Percentiles rank a stretch among this genome's conserved stretches.
These are phyloP conservation scores for Amanita subjunquillea DNA, from an alignment of 768 basidiomycete genomes.

Conservation along the genomic window DNA sequence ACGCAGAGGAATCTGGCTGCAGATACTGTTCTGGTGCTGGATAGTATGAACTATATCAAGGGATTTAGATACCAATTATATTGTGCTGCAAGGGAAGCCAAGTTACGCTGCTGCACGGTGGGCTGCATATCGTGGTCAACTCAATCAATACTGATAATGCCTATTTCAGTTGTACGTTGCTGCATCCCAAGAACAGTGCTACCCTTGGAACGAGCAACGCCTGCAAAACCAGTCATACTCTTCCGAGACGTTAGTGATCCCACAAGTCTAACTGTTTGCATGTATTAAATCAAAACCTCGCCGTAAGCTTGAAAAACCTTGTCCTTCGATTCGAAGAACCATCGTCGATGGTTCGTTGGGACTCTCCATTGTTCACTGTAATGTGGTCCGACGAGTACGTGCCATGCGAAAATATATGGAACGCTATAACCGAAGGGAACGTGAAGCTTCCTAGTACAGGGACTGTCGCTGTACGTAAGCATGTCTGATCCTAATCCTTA, in stretches of 20 bases:
- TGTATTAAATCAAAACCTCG: not conserved
- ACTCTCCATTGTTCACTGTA: conserved; percentile 87
- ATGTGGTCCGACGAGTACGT: conserved; percentile 61
- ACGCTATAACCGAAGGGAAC: conserved; percentile 64
- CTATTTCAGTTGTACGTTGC: conserved; percentile 53
- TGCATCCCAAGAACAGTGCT: conserved; percentile 65
- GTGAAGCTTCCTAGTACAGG: conserved; percentile 87
- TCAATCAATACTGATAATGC: conserved; percentile 2
- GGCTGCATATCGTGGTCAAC: conserved; percentile 14
- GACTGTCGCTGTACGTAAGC: conserved; percentile 49
- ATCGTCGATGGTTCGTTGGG: conserved; percentile 98
- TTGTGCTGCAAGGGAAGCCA: conserved; percentile 85
- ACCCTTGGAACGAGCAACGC: conserved; percentile 60
- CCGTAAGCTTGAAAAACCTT: conserved; percentile 69
- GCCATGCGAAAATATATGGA: conserved; percentile 68
- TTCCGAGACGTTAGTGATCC: conserved; percentile 56
- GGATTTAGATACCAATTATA: conserved; percentile 98
- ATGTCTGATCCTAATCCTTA: not conserved
- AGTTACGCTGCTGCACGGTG: conserved; percentile 81
- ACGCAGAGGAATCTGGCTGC: conserved; percentile 63
- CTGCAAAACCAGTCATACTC: conserved; percentile 33
- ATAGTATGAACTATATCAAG: conserved; percentile 95
- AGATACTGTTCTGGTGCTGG: conserved; percentile 79
- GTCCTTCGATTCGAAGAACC: conserved; percentile 91
- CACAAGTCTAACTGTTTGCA: conserved; percentile 1